Base-by-base conservation (phyloP, 2,329 filamentous ascomycete genomes). In the Diplodia seriata region DNA sequence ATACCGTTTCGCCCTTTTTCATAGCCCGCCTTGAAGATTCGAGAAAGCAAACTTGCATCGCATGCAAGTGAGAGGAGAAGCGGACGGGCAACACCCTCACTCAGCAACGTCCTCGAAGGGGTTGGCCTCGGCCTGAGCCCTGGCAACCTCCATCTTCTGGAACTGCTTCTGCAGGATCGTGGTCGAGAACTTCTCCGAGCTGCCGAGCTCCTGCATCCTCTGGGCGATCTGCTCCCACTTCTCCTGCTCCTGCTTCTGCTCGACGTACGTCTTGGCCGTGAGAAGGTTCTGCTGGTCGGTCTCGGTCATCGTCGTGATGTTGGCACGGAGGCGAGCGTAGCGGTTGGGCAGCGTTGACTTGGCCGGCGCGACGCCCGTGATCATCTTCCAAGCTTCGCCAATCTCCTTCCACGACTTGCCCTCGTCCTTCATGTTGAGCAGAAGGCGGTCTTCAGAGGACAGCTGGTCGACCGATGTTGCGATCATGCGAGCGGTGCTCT, bases 281-380 rank as follows among this genome's bases (percentile, higher is more conserved):
- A 68, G 6, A 8, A 72, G 57, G 9, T 59, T 54, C 8, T 47
- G 50, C 31, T 61, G 50, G 51, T 72, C 69, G 1, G 68, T 47
- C n/a, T 65, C 36, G 15, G 49, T 64, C 38, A 72, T 61, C 20
- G 55, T 57, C 11, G 67, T 65, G 38, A 72, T 23, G 54, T 67
- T 69, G 57, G 69, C 68, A 61, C 70, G 71, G 38, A 72, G 63
- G 20, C 71, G 70, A 1, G 57, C 26, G 69, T 70, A 71, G 64
- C 71, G 70, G 66, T 70, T 70, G 5, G 69, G 68, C 1, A 72
- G 68, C 7, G 71, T 72, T 0, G 70, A 72, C 59, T 70, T 71
- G 31, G 61, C 70, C 6, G 64, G 56, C 56, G 11, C 63, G 5
- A 68, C 49, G 29, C 71, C 71, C 9, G 69, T 72, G 26, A 56